Conservation (phyloP, 164 flowering plant genomes). For the Liquidambar formosana region DNA sequence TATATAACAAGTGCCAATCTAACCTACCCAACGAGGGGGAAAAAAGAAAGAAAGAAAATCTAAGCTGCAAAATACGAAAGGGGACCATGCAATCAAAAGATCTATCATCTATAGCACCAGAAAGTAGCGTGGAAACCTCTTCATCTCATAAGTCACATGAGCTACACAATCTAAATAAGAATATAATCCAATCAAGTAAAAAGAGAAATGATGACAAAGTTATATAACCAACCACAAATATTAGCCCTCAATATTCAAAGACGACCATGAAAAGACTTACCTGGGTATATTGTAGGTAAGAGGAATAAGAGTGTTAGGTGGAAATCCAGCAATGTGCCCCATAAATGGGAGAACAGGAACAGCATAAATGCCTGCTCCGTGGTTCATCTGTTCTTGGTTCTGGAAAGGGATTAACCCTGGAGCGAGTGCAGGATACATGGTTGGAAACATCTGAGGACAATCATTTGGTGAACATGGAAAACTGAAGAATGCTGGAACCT, state of each 20-base stretch:
- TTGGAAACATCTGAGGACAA: constrained; percentile 54
- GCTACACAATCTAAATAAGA: background rate
- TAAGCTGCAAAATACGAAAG: no score
- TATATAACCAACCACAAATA: no score
- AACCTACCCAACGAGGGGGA: background rate
- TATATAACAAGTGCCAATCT: background rate
- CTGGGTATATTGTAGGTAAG: constrained; percentile 77
- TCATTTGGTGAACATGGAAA: constrained; percentile 36
- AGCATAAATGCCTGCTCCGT: constrained; percentile 89
- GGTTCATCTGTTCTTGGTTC: constrained; percentile 60
- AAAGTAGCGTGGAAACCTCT: background rate
- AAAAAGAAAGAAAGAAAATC: background rate
- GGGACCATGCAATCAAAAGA: background rate
- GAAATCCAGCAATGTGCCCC: constrained; percentile 60
- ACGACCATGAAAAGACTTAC: constrained; percentile 46
- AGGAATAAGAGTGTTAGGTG: constrained; percentile 71
- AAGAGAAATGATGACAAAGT: background rate
- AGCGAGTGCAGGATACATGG: constrained; percentile 61
- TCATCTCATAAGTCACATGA: background rate
- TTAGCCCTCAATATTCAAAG: background rate
- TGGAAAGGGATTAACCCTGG: constrained; percentile 52
- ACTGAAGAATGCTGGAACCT: constrained; percentile 33
- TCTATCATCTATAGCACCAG: background rate
- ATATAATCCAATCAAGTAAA: background rate
- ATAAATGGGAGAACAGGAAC: constrained; percentile 64